These are phyloP conservation scores for Candida palmyrensis DNA, from an alignment of 805 yeast genomes.

Conservation along the genomic window DNA sequence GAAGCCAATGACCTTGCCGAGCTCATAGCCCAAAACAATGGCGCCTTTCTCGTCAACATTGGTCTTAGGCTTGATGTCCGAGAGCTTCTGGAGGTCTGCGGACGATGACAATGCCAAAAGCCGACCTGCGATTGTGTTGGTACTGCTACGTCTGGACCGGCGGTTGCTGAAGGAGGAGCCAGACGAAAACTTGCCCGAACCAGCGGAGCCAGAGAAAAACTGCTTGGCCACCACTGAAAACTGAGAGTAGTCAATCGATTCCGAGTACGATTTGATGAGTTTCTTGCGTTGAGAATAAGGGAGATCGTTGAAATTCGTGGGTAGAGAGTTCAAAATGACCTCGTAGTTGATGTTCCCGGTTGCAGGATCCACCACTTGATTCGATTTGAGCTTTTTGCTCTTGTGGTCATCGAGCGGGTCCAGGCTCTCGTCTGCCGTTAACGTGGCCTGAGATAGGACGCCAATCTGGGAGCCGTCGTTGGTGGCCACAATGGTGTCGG, in stretches of 20 bases:
- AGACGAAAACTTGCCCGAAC: conserved; percentile 15
- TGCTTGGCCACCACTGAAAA: conserved; percentile 37
- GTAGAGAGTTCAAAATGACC: conserved; percentile 38
- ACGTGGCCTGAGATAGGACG: conserved; percentile 6
- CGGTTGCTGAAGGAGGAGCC: conserved; percentile 12
- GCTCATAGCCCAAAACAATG: conserved; percentile 50
- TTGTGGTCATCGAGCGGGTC: conserved; percentile 10
- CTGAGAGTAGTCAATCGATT: conserved; percentile 38
- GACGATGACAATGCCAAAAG: conserved; percentile 34
- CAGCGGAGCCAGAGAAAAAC: conserved; percentile 19
- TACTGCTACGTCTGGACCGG: conserved; percentile 25
- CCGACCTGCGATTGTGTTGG: conserved; percentile 37
- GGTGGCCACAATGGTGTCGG: too few species aligned
- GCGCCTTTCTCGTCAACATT: conserved; percentile 67
- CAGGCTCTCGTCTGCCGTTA: conserved; percentile 7
- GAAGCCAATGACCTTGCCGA: conserved; percentile 76
- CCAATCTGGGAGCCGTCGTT: too few species aligned
- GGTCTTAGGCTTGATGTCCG: conserved; percentile 18
- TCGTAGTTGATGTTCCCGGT: conserved; percentile 35
- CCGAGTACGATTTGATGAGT: conserved; percentile 32
- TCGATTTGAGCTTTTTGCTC: conserved; percentile 20
- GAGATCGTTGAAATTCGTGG: conserved; percentile 47
- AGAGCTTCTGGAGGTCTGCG: conserved; percentile 25
- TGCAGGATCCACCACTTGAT: conserved; percentile 12
- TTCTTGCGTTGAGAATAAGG: conserved; percentile 60